Percentiles rank a stretch among this genome's conserved stretches.
Evolutionary conservation across 2,329 filamentous ascomycete species (phyloP).

Genomic region (Magnaporthales sp.): DNA sequence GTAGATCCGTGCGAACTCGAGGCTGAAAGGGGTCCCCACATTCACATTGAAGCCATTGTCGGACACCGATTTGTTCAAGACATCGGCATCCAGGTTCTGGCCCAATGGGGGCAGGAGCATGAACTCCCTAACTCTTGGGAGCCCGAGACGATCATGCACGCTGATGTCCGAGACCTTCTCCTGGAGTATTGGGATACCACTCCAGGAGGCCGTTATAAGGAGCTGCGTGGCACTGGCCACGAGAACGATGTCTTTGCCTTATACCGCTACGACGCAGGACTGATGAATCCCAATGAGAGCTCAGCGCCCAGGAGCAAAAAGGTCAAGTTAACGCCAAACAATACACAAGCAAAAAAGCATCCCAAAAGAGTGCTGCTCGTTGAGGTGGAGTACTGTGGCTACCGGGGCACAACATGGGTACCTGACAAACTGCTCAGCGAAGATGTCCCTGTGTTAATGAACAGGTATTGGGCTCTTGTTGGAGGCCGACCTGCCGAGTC

Average conservation of each 20-base stretch:
- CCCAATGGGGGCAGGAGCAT: not conserved
- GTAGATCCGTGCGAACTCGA: not conserved
- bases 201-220: not conserved
- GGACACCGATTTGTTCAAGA: not conserved
- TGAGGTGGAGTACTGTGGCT: constrained; percentile 4
- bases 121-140: not conserved
- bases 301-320: not conserved
- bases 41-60: not conserved
- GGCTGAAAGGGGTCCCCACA: not conserved
- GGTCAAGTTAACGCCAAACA: not conserved
- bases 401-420: not conserved
- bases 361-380: not conserved
- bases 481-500: not conserved
- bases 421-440: not conserved
- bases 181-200: not conserved
- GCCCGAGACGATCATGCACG: not conserved
- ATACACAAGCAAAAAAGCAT: not conserved
- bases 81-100: not conserved
- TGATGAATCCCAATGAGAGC: not conserved
- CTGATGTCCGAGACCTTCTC: not conserved
- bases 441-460: not conserved
- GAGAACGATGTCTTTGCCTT: not conserved
- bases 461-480: not conserved
- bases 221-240: not conserved
- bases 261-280: not conserved